phyloP scores from a whole-genome alignment of 345 rosid species.

The Eucalyptus grandis region DNA sequence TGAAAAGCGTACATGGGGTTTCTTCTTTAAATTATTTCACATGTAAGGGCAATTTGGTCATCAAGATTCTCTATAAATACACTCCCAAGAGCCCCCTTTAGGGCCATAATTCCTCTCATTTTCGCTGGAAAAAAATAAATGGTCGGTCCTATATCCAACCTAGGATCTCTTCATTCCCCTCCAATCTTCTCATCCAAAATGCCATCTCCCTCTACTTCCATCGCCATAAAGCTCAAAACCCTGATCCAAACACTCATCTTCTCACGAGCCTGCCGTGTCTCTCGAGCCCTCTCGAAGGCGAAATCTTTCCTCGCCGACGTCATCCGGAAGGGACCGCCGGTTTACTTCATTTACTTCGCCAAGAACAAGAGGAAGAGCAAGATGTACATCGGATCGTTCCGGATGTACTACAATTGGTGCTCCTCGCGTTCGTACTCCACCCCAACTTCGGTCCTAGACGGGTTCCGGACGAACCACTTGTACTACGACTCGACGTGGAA shows the following conservation, averaged over 20 bases:
- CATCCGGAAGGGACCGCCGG: constrained; percentile 23
- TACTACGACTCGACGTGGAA: constrained; percentile 47
- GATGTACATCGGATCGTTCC: constrained; percentile 66
- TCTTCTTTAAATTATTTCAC: constrained; percentile 16
- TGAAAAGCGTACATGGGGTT: constrained; percentile 18
- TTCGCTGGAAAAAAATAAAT: neutral
- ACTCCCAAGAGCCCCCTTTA: neutral
- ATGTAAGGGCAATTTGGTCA: constrained; percentile 20
- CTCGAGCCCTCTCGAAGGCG: constrained; percentile 42
- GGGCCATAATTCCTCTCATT: neutral
- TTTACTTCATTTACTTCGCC: constrained; percentile 15
- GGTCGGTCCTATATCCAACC: constrained; percentile 8
- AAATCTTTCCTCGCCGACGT: constrained; percentile 33
- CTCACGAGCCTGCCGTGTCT: constrained; percentile 39
- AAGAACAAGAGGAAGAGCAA: constrained; percentile 23
- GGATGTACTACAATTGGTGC: constrained; percentile 90
- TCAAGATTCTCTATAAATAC: constrained; percentile 12
- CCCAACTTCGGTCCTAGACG: constrained; percentile 17
- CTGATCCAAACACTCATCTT: constrained; percentile 43
- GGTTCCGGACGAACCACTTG: constrained; percentile 15
- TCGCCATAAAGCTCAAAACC: constrained; percentile 21
- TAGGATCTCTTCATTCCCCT: constrained; percentile 5
- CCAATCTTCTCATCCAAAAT: neutral
- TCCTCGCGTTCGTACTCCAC: constrained; percentile 55
- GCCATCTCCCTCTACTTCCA: constrained; percentile 30